Conservation (phyloP, 208 protist genomes). For the Crithidia thermophila region DNA sequence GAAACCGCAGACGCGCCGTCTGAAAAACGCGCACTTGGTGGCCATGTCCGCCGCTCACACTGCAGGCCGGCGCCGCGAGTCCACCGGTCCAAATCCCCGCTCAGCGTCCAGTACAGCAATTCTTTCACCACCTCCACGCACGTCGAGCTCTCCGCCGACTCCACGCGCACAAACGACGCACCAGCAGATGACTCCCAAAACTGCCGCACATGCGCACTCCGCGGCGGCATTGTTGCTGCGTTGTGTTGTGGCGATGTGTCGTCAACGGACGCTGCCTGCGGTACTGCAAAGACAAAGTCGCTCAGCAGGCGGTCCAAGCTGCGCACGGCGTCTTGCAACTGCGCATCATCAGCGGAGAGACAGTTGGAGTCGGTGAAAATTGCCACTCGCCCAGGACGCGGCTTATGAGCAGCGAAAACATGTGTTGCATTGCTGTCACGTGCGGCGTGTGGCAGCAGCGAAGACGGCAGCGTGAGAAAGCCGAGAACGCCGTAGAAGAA, state of each 20-base stretch:
- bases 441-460: no score
- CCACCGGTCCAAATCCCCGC: slow-evolving; percentile 4
- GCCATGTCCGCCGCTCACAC: slow-evolving; percentile 10
- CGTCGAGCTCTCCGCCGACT: slow-evolving; percentile 18
- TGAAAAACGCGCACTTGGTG: no score
- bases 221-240: no score
- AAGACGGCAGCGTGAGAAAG: slow-evolving; percentile 13
- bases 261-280: no score
- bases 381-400: slow-evolving; percentile 33
- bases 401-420: no score
- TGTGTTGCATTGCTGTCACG: no score
- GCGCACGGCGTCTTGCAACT: slow-evolving; percentile 18
- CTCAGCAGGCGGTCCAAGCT: slow-evolving; percentile 9
- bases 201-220: no score
- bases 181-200: slow-evolving; percentile 4
- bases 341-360: slow-evolving; percentile 29
- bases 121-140: slow-evolving; percentile 54
- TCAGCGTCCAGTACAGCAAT: slow-evolving; percentile 27
- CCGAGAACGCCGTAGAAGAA: slow-evolving; percentile 22
- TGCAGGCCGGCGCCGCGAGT: slow-evolving; percentile 1
- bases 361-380: slow-evolving; percentile 67
- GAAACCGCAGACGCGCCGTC: no score
- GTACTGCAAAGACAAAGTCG: no score
- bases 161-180: slow-evolving; percentile 13
- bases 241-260: no score